These are phyloP conservation scores for Phytophthora palmivora DNA, from an alignment of 352 stramenopile genomes.

Conservation along the genomic window DNA sequence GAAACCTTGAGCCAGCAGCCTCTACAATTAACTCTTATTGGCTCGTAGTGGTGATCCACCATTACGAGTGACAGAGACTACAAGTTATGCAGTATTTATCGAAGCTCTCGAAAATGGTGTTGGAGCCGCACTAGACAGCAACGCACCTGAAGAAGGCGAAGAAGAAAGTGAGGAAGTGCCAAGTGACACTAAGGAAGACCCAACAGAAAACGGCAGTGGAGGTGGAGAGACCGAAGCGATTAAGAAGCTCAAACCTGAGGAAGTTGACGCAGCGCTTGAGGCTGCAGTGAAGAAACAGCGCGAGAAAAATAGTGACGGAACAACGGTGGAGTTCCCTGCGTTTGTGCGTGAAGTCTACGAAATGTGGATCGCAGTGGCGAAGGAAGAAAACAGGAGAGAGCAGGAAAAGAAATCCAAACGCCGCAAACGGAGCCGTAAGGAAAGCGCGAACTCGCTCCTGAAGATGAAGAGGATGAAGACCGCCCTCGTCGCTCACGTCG, in stretches of 20 bases:
- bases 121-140: conserved; percentile 41
- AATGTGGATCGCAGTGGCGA: conserved; percentile 46
- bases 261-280: conserved; percentile 30
- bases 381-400: conserved; percentile 40
- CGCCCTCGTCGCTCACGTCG: conserved; percentile 40
- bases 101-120: conserved; percentile 47
- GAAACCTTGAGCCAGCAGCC: conserved; percentile 35
- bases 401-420: conserved; percentile 34
- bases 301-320: conserved; percentile 18
- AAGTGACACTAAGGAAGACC: neutral
- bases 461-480: conserved; percentile 28
- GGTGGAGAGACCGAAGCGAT: conserved; percentile 7
- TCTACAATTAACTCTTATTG: conserved; percentile 39
- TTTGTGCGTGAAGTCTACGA: conserved; percentile 54
- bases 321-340: conserved; percentile 36
- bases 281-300: conserved; percentile 34
- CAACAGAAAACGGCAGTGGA: neutral
- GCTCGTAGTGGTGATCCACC: conserved; percentile 33
- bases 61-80: conserved; percentile 42
- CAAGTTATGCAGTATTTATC: conserved; percentile 48
- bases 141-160: conserved; percentile 71
- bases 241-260: conserved; percentile 23
- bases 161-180: conserved; percentile 32
- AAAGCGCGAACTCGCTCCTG: conserved; percentile 22
- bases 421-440: conserved; percentile 30